Percentiles rank a stretch among this genome's conserved stretches.
phyloP scores from a whole-genome alignment of 176 grass and related monocot genomes.

The Avena eriantha region DNA sequence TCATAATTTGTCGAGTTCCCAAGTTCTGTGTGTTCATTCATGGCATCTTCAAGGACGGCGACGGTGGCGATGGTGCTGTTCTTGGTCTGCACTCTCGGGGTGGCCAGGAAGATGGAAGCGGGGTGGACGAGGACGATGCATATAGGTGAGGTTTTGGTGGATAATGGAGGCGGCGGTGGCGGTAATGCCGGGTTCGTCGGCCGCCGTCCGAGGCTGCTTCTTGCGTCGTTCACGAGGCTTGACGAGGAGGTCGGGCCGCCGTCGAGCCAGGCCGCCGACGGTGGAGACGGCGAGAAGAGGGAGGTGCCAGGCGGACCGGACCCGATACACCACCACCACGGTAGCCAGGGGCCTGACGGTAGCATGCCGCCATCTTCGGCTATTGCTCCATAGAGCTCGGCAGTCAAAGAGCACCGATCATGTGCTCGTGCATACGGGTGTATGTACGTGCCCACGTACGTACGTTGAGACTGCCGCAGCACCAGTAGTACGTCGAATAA shows the following conservation, averaged over 20 bases:
- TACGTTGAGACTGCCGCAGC: background rate
- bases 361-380: background rate
- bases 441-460: background rate
- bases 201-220: slow-evolving; percentile 22
- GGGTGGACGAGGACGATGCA: background rate
- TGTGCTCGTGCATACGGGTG: background rate
- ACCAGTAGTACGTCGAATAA: slow-evolving; percentile 11
- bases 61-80: background rate
- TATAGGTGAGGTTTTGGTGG: slow-evolving; percentile 21
- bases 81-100: slow-evolving; percentile 10
- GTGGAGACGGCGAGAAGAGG: background rate
- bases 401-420: background rate
- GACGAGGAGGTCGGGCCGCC: background rate
- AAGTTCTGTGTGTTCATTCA: background rate
- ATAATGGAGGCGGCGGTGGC: background rate
- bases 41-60: slow-evolving; percentile 20
- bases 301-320: slow-evolving; percentile 46
- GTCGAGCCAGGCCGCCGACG: background rate
- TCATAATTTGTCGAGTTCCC: background rate
- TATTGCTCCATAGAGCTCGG: background rate
- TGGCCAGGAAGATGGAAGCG: slow-evolving; percentile 13
- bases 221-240: slow-evolving; percentile 21
- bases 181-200: slow-evolving; percentile 18
- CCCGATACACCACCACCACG: slow-evolving; percentile 61
- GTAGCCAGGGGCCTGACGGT: background rate